A percentile compares a stretch with the other conserved stretches of the same genome.
These are phyloP conservation scores for Lonicera japonica DNA, from an alignment of 129 eudicot genomes.

Conservation along the genomic window DNA sequence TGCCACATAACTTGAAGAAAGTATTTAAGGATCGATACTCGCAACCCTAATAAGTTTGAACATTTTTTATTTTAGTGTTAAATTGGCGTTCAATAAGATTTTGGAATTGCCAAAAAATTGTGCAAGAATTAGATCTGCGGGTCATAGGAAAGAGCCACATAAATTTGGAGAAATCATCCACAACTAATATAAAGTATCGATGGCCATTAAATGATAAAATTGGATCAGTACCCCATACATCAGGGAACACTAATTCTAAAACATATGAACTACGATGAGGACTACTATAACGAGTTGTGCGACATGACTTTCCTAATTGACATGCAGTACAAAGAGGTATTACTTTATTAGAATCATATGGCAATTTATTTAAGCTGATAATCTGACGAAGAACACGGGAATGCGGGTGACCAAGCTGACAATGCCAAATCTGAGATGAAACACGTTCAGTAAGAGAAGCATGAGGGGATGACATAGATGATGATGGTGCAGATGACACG, in stretches of 20 bases:
- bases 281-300: neutral
- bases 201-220: neutral
- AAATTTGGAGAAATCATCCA: slow-evolving; percentile 4
- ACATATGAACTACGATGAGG: neutral
- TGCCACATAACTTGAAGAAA: neutral
- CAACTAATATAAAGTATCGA: slow-evolving; percentile 1
- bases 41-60: slow-evolving; percentile 9
- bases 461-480: neutral
- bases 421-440: neutral
- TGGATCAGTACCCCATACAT: neutral
- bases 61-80: too few relatives aligned
- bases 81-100: neutral
- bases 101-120: neutral
- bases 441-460: neutral
- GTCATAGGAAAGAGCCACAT: neutral
- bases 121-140: neutral
- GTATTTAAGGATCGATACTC: neutral
- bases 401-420: neutral
- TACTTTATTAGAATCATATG: neutral
- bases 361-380: neutral
- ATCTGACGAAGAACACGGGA: neutral
- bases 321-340: neutral
- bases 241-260: neutral
- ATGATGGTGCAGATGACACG: too few relatives aligned
- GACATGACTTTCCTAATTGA: neutral